Conservation (phyloP, 192 early-diverging fungal genomes). For the Podila epigama region DNA sequence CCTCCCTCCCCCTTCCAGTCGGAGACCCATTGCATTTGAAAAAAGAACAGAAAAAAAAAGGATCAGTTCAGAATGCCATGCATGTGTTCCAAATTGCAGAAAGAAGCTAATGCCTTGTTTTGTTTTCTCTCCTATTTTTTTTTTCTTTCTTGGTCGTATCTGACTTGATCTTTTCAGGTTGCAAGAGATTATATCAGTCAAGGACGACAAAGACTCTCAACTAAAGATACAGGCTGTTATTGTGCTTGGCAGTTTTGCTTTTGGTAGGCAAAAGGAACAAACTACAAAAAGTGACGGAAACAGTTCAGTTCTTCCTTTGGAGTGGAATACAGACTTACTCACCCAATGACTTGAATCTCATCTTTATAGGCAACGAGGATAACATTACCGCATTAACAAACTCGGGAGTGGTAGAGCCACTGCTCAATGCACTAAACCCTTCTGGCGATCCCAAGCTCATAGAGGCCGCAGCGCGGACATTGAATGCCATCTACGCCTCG, state of each 20-base stretch:
- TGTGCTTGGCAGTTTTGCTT: slow-evolving; percentile 73
- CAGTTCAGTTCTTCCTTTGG: not conserved
- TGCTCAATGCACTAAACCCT: slow-evolving; percentile 56
- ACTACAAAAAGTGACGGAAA: not conserved
- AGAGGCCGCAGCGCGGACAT: slow-evolving; percentile 71
- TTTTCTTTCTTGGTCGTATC: not conserved
- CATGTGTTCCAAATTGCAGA: not conserved
- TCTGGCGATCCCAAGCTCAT: slow-evolving; percentile 59
- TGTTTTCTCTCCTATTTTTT: not conserved
- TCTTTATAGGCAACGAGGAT: slow-evolving; percentile 62
- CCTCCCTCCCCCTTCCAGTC: not conserved
- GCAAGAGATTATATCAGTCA: slow-evolving; percentile 58
- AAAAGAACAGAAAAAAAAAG: not conserved
- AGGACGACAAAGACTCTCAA: slow-evolving; percentile 43
- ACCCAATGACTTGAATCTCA: slow-evolving; percentile 4
- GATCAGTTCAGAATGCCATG: not conserved
- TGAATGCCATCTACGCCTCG: slow-evolving; percentile 70
- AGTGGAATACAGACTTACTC: not conserved
- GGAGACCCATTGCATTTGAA: not conserved
- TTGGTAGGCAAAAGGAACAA: slow-evolving; percentile 53
- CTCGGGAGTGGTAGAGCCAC: slow-evolving; percentile 63
- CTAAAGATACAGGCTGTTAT: slow-evolving; percentile 70
- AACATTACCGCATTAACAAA: slow-evolving; percentile 65
- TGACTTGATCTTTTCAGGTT: slow-evolving; percentile 51
- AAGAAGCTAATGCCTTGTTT: not conserved